Base-by-base conservation (phyloP, 2,329 filamentous ascomycete species). In the Epicoccum sorghinum region DNA sequence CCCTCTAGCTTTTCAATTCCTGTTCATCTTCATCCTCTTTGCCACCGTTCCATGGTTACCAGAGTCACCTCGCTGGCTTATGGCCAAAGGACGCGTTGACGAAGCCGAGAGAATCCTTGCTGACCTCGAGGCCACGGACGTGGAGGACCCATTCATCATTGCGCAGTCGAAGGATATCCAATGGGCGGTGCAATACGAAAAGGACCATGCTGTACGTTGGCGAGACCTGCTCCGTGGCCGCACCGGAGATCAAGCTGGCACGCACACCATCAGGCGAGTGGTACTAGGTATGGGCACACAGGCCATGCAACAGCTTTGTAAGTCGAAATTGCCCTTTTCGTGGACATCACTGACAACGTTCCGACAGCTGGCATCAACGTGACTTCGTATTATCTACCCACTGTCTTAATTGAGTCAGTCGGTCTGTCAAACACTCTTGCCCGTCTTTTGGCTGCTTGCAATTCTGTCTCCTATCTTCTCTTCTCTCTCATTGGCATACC, bases 391-490 rank as follows among this genome's bases (percentile, higher is more conserved):
- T 85, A 82, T 51, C 71, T 86, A 0, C 83, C 84, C 0, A 84
- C 84, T 33, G 83, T 88, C 0, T 78, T 87, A 7, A 86, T 83
- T 48, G 67, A 82, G 40, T 83, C 78, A 6, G 82, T 87, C 7
- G 83, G 83, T 0, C 77, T 86, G 24, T 70, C 70, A 27, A 77
- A 84, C 52, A 75, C 75, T 36, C 78, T 81, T 63, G 79, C 82
- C 3, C 77, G 84, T 4, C 70, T 87, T 0, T 74, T 87, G 14
- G 80, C 84, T 1, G 84, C 82, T 2, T 80, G 82, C 52, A 87
- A 82, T 58, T 76, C 76, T 2, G 76, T 81, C 14, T 77, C 74
- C 14, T 82, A 82, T 57, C 73, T 82, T 1, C 64, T 82, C 25
- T 81, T 80, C 64, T 77, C 77, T 0, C 65, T 76, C 9, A 76